Conservation (phyloP, 2,329 filamentous ascomycete species). For the Colletotrichum sojae region DNA sequence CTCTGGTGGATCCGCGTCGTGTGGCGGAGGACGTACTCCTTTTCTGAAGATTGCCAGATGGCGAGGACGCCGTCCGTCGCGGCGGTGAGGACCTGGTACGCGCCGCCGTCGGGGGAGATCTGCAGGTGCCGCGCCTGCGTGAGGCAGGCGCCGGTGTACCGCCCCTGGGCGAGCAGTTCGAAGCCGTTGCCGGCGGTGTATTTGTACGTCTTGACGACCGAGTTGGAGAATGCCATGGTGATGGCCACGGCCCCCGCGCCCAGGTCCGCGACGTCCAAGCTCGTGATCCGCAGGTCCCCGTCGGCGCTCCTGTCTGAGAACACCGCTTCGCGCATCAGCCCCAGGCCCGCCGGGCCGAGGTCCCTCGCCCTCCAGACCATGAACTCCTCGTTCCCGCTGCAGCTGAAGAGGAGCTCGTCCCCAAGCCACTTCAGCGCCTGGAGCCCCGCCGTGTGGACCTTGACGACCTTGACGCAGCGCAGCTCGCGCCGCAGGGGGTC, state of each 20-base stretch:
- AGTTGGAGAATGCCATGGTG: conserved; percentile 87
- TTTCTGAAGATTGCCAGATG: conserved; percentile 62
- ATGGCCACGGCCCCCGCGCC: conserved; percentile 65
- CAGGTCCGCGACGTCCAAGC: conserved; percentile 73
- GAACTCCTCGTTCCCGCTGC: conserved; percentile 90
- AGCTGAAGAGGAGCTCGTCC: conserved; percentile 80
- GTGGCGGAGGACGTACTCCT: conserved; percentile 47
- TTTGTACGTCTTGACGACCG: conserved; percentile 75
- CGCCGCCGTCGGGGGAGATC: conserved; percentile 40
- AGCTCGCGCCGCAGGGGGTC: conserved; percentile 44
- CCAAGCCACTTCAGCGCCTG: conserved; percentile 83
- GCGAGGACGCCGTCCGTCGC: conserved; percentile 86
- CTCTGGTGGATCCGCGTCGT: conserved; percentile 79
- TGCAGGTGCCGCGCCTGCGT: conserved; percentile 72
- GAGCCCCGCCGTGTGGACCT: conserved; percentile 86
- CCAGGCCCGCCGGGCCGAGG: conserved; percentile 67
- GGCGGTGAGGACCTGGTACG: conserved; percentile 71
- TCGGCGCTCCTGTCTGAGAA: conserved; percentile 65
- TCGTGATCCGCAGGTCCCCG: conserved; percentile 83
- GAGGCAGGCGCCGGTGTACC: conserved; percentile 81
- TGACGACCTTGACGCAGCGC: conserved; percentile 74
- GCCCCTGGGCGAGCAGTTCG: conserved; percentile 64
- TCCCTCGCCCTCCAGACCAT: conserved; percentile 81
- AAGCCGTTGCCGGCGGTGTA: conserved; percentile 63
- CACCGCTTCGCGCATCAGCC: conserved; percentile 69